phyloP scores from a whole-genome alignment of 2,329 filamentous ascomycete genomes.

The Teratosphaeria destructans region DNA sequence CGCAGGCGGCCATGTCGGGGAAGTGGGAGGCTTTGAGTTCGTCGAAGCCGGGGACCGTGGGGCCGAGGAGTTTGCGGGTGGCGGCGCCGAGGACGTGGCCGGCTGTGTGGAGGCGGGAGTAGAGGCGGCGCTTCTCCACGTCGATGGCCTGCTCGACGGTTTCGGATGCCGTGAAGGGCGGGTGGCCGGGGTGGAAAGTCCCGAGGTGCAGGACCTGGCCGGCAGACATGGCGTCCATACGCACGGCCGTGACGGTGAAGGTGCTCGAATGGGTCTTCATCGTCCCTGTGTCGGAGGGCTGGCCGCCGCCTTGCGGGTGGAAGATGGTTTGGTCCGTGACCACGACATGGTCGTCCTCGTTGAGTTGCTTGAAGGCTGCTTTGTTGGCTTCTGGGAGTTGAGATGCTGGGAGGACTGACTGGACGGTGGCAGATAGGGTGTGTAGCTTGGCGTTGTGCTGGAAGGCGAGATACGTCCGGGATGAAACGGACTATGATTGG shows the following conservation, averaged over 20 bases:
- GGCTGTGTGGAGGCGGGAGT: slow-evolving; percentile 62
- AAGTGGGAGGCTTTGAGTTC: slow-evolving; percentile 65
- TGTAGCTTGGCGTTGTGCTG: background rate
- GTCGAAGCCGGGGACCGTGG: slow-evolving; percentile 41
- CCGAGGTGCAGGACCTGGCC: slow-evolving; percentile 58
- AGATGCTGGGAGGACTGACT: background rate
- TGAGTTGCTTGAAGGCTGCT: background rate
- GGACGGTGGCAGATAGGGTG: background rate
- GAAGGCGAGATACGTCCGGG: background rate
- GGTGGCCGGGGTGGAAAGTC: slow-evolving; percentile 32
- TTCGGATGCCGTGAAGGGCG: slow-evolving; percentile 17
- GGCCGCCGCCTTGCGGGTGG: slow-evolving; percentile 64
- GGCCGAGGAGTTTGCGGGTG: slow-evolving; percentile 48
- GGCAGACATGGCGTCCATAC: slow-evolving; percentile 41
- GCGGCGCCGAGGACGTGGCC: slow-evolving; percentile 63
- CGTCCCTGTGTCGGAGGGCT: slow-evolving; percentile 56
- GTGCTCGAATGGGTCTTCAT: slow-evolving; percentile 2
- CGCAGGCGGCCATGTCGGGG: slow-evolving; percentile 55
- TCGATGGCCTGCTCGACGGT: slow-evolving; percentile 50
- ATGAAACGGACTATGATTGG: background rate
- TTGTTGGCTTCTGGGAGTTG: background rate
- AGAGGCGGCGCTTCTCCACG: slow-evolving; percentile 47
- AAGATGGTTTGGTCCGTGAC: slow-evolving; percentile 49
- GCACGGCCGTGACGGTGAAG: slow-evolving; percentile 49
- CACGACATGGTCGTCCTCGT: background rate